Conservation (phyloP, 2,329 filamentous ascomycete species). For the Plenodomus tracheiphilus region DNA sequence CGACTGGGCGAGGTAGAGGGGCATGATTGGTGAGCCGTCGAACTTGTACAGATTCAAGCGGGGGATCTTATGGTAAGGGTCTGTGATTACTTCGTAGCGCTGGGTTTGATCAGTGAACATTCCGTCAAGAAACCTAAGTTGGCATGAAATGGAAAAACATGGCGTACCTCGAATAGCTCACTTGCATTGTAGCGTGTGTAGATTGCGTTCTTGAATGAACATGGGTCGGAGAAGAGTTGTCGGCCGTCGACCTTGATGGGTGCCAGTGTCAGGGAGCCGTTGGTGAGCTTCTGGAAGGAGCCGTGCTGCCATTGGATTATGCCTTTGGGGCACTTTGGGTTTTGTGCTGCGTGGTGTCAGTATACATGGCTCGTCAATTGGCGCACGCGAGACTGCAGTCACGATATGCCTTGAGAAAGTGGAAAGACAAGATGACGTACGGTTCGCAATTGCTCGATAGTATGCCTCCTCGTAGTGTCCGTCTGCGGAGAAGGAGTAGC, state of each 20-base stretch:
- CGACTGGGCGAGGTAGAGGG: conserved; percentile 66
- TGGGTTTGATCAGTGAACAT: conserved; percentile 22
- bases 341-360: conserved; percentile 53
- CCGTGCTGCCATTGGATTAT: conserved; percentile 78
- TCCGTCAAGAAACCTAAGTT: too few species aligned
- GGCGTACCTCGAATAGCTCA: conserved; percentile 63
- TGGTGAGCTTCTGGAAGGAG: conserved; percentile 57
- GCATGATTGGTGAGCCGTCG: conserved; percentile 67
- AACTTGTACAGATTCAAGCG: conserved; percentile 67
- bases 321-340: conserved; percentile 64
- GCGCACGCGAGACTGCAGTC: background rate
- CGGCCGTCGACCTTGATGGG: conserved; percentile 69
- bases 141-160: too few species aligned
- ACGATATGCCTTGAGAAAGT: background rate
- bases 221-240: conserved; percentile 68
- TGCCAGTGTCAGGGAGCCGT: conserved; percentile 62
- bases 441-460: conserved; percentile 70
- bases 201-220: conserved; percentile 55
- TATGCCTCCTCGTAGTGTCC: conserved; percentile 71
- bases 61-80: conserved; percentile 64
- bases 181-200: conserved; percentile 71
- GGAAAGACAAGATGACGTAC: conserved; percentile 50
- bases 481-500: conserved; percentile 72
- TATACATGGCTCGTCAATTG: background rate
- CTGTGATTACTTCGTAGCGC: conserved; percentile 54